These are phyloP conservation scores for Erodium maritimum DNA, from an alignment of 345 rosid genomes.

Conservation along the genomic window DNA sequence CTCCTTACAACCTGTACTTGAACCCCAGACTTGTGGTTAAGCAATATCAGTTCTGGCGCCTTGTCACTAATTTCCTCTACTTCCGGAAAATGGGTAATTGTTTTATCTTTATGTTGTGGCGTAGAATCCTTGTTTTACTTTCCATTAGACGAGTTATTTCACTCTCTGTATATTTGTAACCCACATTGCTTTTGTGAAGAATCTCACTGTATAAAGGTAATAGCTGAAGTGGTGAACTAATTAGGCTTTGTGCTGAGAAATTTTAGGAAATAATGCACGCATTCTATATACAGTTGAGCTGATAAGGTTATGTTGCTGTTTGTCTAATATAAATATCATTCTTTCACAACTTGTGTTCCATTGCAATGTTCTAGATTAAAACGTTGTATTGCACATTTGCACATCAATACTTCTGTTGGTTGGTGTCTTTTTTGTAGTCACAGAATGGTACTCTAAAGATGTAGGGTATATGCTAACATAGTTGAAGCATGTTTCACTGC, in stretches of 20 bases:
- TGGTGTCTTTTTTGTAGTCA: background rate
- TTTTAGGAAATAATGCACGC: background rate
- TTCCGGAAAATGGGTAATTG: constrained; percentile 86
- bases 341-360: background rate
- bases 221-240: background rate
- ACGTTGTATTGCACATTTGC: background rate
- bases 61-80: constrained; percentile 85
- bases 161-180: background rate
- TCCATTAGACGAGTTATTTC: background rate
- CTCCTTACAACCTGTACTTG: constrained; percentile 77
- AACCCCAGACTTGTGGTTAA: constrained; percentile 72
- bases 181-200: background rate
- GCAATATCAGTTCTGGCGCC: constrained; percentile 96
- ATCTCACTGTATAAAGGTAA: background rate
- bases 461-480: background rate
- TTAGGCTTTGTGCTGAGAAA: background rate
- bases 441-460: background rate
- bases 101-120: background rate
- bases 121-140: background rate
- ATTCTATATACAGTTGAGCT: background rate
- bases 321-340: background rate
- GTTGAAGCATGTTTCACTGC: no score
- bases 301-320: background rate
- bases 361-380: background rate
- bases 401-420: background rate